Base-by-base conservation (phyloP, 2,329 filamentous ascomycete genomes). In the Fusarium sp. region DNA sequence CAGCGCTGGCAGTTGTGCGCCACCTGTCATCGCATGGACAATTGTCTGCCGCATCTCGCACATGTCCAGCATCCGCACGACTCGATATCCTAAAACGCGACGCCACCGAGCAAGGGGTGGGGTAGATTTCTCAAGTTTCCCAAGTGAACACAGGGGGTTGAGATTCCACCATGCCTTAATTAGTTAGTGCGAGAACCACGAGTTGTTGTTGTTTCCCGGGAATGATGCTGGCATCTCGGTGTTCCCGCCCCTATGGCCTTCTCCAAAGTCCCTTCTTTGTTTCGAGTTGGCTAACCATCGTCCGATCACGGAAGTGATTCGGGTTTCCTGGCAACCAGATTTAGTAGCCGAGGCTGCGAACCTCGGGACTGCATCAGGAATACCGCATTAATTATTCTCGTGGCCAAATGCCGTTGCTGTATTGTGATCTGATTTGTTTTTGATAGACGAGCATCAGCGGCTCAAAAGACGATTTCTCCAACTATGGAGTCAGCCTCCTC, bases 151-250 rank as follows among this genome's bases (percentile, higher is more conserved):
- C 48, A 50, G 43, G 61, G 65, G 62, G 37, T 34, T 28, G 31
- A 60, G 23, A 49, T 55, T 56, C 46, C 23, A 50, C 62, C 57
- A 63, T 58, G 34, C 67, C 42, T 58, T 48, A 65, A 65, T 14
- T 11, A 66, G 62, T 44, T 69, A 69, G 69, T 52, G 58, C 55
- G 46, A 50, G 18, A 53, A 44, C 50, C 69, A 44, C 53, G 42
- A 50, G 48, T 46, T 61, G 60, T 18, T 58, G 59, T 58, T 69
- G 61, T 71, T 67, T 64, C 39, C 63, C 73, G 73, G 71, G 69
- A 75, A 74, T 75, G 69, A 74, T 67, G 58, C 69, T 52, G 71
- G 71, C 60, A 71, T 68, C 63, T 75, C 73, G 73, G 73, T 75
- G 73, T 75, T 75, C 55, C 73, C 73, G 73, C 65, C 60, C 60